Percentiles rank a stretch among this genome's conserved stretches.
Evolutionary conservation across 2,329 filamentous ascomycete species (phyloP).

Genomic region (Aspergillus puulaauensis): DNA sequence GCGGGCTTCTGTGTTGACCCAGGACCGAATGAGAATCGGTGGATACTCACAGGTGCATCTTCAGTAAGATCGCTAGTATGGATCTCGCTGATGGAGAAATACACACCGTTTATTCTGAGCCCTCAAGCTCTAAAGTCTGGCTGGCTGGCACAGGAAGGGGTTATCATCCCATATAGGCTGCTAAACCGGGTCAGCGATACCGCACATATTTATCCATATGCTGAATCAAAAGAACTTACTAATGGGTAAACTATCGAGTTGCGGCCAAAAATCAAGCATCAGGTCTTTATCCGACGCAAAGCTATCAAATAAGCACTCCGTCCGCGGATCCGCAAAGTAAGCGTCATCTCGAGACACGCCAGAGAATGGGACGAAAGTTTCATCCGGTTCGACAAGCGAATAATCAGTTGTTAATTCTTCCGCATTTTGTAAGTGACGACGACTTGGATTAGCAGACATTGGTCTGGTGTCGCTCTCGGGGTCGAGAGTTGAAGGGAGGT

Average conservation of each 20-base stretch:
- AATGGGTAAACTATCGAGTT: slow-evolving; percentile 27
- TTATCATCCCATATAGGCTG: slow-evolving; percentile 1
- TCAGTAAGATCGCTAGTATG: neutral
- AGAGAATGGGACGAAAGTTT: neutral
- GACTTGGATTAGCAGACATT: neutral
- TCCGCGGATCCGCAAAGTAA: slow-evolving; percentile 14
- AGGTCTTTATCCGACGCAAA: slow-evolving; percentile 21
- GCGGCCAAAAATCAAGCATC: slow-evolving; percentile 27
- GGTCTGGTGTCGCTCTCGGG: neutral
- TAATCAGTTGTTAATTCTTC: neutral
- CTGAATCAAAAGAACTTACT: slow-evolving; percentile 9
- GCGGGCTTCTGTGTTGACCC: neutral
- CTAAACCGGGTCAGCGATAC: neutral
- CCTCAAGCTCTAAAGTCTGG: no score
- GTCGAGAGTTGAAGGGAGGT: neutral
- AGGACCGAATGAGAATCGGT: neutral
- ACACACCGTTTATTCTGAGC: neutral
- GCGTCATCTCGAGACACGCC: neutral
- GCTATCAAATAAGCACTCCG: slow-evolving; percentile 19
- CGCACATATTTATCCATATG: no score
- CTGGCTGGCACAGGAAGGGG: no score
- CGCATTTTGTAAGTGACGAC: neutral
- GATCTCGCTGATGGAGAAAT: neutral
- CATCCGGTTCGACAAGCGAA: neutral
- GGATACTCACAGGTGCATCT: neutral